These are phyloP conservation scores for Glebionis coronaria DNA, from an alignment of 129 eudicot genomes.

Conservation along the genomic window DNA sequence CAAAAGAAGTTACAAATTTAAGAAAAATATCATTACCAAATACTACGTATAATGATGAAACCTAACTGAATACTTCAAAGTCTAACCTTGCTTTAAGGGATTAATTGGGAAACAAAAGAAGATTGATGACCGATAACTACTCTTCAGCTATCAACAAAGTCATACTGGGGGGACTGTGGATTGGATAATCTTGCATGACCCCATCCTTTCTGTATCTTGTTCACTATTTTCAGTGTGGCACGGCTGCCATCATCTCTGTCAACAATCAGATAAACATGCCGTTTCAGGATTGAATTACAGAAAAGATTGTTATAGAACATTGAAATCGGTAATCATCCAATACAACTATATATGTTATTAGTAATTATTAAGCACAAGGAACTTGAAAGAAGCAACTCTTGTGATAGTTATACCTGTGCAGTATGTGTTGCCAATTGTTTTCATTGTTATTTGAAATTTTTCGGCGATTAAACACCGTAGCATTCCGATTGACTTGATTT, in stretches of 20 bases:
- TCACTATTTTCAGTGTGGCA: slow-evolving; percentile 62
- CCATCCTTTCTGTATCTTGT: slow-evolving; percentile 82
- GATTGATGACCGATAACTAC: neutral
- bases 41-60: neutral
- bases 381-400: slow-evolving; percentile 2
- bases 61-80: slow-evolving; percentile 3
- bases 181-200: slow-evolving; percentile 61
- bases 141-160: slow-evolving; percentile 48
- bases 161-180: slow-evolving; percentile 40
- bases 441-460: slow-evolving; percentile 31
- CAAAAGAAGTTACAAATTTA: neutral
- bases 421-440: slow-evolving; percentile 55
- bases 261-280: slow-evolving; percentile 12
- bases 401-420: slow-evolving; percentile 56
- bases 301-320: neutral
- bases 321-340: neutral
- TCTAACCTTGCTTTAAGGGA: slow-evolving; percentile 6
- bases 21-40: slow-evolving; percentile 14
- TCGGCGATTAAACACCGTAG: slow-evolving; percentile 27
- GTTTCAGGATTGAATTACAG: neutral
- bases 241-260: slow-evolving; percentile 94
- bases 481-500: slow-evolving; percentile 38
- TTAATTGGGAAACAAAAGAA: neutral
- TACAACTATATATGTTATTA: neutral
- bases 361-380: too few relatives aligned